A percentile compares a stretch with the other conserved stretches of the same genome.
phyloP scores from a whole-genome alignment of 129 eudicot genomes.

The Kitagawia praeruptora region DNA sequence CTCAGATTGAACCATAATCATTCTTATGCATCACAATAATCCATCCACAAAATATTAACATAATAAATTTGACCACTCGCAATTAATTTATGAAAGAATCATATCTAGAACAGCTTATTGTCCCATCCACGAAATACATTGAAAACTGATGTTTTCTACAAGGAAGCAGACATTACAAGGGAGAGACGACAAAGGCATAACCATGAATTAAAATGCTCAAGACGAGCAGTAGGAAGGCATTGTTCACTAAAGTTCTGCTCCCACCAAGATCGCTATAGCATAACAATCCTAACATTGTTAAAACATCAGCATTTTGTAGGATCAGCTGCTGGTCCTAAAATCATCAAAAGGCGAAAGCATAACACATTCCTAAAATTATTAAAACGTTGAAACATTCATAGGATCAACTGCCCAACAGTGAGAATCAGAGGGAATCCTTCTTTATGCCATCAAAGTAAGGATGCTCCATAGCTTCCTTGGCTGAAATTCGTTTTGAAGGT shows the following conservation, averaged over 20 bases:
- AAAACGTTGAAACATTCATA: not conserved
- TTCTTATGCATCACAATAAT: not conserved
- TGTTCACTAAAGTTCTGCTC: not conserved
- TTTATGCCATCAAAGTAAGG: constrained; percentile 76
- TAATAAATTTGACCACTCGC: not conserved
- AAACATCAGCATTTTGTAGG: not conserved
- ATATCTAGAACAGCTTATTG: not conserved
- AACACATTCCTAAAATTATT: not conserved
- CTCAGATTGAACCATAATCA: not conserved
- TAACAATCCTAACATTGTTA: not conserved
- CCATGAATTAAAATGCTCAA: constrained; percentile 24
- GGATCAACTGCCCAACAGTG: not conserved
- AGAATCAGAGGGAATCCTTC: constrained; percentile 43
- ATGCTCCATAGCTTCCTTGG: constrained; percentile 89
- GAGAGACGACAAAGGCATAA: not conserved
- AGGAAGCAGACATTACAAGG: not conserved
- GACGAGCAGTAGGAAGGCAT: constrained; percentile 25
- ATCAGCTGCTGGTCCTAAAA: constrained; percentile 12
- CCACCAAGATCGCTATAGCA: constrained; percentile 3
- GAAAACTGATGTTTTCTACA: constrained; percentile 1
- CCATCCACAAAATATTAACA: not conserved
- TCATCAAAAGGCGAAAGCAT: not conserved
- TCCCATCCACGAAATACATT: not conserved
- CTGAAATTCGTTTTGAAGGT: constrained; percentile 75
- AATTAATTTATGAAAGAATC: not conserved